Evolutionary conservation across 148 eudicot species (phyloP).

Genomic region (Rheum nobile): DNA sequence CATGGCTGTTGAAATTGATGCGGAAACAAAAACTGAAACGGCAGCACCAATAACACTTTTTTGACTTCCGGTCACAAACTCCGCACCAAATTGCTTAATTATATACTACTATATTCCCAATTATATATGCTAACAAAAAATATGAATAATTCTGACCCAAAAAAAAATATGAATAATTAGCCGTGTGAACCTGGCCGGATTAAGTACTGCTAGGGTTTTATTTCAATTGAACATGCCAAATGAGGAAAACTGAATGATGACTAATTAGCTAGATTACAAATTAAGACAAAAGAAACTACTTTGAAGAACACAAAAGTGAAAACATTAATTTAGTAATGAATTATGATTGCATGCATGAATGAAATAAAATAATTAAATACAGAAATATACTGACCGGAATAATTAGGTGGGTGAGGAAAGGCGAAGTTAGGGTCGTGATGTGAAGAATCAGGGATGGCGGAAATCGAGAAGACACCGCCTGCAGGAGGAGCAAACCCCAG

Average conservation of each 20-base stretch:
- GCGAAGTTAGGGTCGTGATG: neutral
- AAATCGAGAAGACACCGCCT: neutral
- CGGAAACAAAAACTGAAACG: conserved; percentile 5
- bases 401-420: neutral
- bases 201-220: neutral
- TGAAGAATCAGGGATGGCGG: neutral
- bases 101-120: neutral
- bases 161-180: neutral
- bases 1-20: conserved; percentile 5
- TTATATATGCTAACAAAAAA: neutral
- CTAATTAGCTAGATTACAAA: neutral
- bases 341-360: neutral
- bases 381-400: neutral
- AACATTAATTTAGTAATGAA: neutral
- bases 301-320: neutral
- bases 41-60: neutral
- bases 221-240: too few species aligned
- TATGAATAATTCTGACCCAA: neutral
- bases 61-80: neutral
- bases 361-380: neutral
- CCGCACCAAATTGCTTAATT: neutral
- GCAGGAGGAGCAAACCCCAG: neutral
- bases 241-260: neutral
- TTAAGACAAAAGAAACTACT: neutral
- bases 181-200: neutral